These are phyloP conservation scores for Elaphomyces granulatus DNA, from an alignment of 495 filamentous ascomycete genomes.

Conservation along the genomic window DNA sequence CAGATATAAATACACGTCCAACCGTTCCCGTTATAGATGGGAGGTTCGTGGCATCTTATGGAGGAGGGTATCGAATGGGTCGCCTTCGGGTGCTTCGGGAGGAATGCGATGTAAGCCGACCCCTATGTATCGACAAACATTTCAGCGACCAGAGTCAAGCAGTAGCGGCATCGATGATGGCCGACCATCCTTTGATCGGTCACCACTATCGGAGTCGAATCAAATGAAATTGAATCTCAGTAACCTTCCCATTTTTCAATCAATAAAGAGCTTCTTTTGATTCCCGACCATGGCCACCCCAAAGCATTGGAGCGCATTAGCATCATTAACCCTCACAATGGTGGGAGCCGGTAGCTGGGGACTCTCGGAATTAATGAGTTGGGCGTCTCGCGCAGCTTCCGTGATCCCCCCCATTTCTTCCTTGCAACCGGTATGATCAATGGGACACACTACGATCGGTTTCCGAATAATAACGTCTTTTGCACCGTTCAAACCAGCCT, in stretches of 20 bases:
- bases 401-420: constrained; percentile 98
- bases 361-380: constrained; percentile 71
- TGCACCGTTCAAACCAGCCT: constrained; percentile 87
- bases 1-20: too few species aligned
- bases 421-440: constrained; percentile 90
- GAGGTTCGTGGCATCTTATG: too few species aligned
- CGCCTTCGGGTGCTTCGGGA: too few species aligned
- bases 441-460: constrained; percentile 89
- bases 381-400: constrained; percentile 83
- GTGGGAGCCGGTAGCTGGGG: constrained; percentile 71
- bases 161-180: too few species aligned
- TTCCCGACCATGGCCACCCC: constrained; percentile 78
- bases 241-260: too few species aligned
- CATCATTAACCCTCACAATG: constrained; percentile 67
- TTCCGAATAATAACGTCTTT: constrained; percentile 83
- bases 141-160: background rate
- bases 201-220: too few species aligned
- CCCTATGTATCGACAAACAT: too few species aligned
- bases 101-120: too few species aligned
- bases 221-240: too few species aligned
- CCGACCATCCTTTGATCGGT: too few species aligned
- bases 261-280: constrained; percentile 77
- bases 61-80: too few species aligned
- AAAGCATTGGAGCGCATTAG: constrained; percentile 56
- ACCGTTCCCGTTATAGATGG: too few species aligned